These are phyloP conservation scores for Penicillium paneum DNA, from an alignment of 2,329 filamentous ascomycete species.

Conservation along the genomic window DNA sequence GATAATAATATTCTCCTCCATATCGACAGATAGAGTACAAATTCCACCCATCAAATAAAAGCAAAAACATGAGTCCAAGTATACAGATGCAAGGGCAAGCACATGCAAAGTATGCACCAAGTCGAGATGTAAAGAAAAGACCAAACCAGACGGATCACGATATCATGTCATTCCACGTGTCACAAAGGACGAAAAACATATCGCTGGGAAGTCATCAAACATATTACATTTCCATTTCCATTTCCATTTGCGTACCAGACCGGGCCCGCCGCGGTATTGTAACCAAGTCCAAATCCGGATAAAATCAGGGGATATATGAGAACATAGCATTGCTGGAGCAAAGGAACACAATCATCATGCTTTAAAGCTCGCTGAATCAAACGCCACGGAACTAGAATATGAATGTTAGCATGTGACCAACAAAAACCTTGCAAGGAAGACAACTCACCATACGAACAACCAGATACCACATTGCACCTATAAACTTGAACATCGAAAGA, in stretches of 20 bases:
- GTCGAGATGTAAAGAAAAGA: not conserved
- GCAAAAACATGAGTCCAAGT: not conserved
- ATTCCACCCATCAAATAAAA: not conserved
- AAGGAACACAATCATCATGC: slow-evolving; percentile 13
- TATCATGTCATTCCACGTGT: slow-evolving; percentile 15
- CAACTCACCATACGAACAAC: slow-evolving; percentile 76
- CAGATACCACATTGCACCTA: slow-evolving; percentile 89
- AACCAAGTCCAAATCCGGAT: slow-evolving; percentile 12
- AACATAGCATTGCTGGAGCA: slow-evolving; percentile 15
- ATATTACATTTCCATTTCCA: slow-evolving; percentile 20
- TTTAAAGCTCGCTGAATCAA: slow-evolving; percentile 26
- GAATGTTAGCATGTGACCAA: slow-evolving; percentile 25
- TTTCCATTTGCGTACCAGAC: slow-evolving; percentile 19
- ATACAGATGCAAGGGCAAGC: not conserved
- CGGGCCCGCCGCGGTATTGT: slow-evolving; percentile 32
- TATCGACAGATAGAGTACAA: slow-evolving; percentile 12
- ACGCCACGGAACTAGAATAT: slow-evolving; percentile 51
- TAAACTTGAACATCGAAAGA: slow-evolving; percentile 79
- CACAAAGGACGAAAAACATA: slow-evolving; percentile 3
- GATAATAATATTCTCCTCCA: not conserved
- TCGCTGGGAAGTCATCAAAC: slow-evolving; percentile 22
- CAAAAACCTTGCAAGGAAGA: not conserved
- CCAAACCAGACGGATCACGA: slow-evolving; percentile 1
- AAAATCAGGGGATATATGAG: slow-evolving; percentile 20
- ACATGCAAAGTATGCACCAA: slow-evolving; percentile 8